Conservation (phyloP, 1,139 yeast species). For the Taphrina wiesneri region DNA sequence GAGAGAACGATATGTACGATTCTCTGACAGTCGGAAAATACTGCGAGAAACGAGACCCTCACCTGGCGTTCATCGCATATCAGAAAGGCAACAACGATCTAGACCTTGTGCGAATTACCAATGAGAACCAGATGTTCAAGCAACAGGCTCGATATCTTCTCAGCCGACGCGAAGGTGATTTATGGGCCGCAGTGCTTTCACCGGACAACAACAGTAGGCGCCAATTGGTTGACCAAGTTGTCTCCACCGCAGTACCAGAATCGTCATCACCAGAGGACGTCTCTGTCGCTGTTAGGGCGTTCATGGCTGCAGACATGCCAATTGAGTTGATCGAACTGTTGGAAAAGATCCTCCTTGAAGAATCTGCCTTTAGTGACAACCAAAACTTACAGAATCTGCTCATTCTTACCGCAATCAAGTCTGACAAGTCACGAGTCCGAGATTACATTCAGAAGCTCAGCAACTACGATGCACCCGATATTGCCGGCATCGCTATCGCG, state of each 20-base stretch:
- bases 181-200: conserved; percentile 78
- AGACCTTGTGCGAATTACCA: conserved; percentile 86
- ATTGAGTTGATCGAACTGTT: conserved; percentile 88
- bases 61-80: conserved; percentile 93
- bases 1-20: conserved; percentile 85
- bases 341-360: conserved; percentile 93
- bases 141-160: conserved; percentile 95
- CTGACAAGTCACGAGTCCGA: conserved; percentile 82
- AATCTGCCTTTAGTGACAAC: conserved; percentile 94
- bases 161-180: conserved; percentile 73
- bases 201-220: conserved; percentile 83
- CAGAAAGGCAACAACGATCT: conserved; percentile 91
- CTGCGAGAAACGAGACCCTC: conserved; percentile 99
- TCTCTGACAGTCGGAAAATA: conserved; percentile 93
- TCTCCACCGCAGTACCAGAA: conserved; percentile 96
- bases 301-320: conserved; percentile 93
- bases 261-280: conserved; percentile 93
- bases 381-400: conserved; percentile 90
- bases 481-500: conserved; percentile 88
- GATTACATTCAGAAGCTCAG: conserved; percentile 86
- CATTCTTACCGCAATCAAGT: conserved; percentile 91
- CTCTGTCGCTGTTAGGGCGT: conserved; percentile 92
- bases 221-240: conserved; percentile 82
- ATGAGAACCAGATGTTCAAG: conserved; percentile 96
- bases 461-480: conserved; percentile 88